Conservation (phyloP, 2,329 filamentous ascomycete species). For the Xylariaceae sp. region DNA sequence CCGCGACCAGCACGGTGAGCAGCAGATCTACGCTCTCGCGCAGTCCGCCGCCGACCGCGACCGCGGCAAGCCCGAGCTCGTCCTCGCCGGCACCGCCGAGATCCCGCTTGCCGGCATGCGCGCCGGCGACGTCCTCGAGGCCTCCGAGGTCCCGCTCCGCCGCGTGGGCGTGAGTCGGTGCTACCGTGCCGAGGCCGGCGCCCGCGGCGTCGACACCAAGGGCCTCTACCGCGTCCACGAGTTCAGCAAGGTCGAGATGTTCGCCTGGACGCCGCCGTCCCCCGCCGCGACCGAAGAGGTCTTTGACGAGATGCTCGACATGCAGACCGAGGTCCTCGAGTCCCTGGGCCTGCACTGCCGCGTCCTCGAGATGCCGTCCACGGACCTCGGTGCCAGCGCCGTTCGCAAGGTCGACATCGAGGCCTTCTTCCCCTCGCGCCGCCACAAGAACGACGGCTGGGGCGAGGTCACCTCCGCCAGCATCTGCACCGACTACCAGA, state of each 20-base stretch:
- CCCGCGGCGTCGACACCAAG: slow-evolving; percentile 84
- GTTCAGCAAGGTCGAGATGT: slow-evolving; percentile 98
- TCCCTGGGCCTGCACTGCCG: slow-evolving; percentile 79
- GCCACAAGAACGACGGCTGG: slow-evolving; percentile 64
- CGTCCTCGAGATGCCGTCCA: slow-evolving; percentile 85
- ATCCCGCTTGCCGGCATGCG: slow-evolving; percentile 92
- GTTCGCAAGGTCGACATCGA: slow-evolving; percentile 89
- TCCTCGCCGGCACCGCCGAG: slow-evolving; percentile 84
- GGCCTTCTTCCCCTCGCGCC: slow-evolving; percentile 82
- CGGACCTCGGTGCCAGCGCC: slow-evolving; percentile 86
- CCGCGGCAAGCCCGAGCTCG: slow-evolving; percentile 62
- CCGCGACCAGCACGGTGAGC: slow-evolving; percentile 82
- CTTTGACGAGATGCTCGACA: slow-evolving; percentile 80
- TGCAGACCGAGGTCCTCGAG: slow-evolving; percentile 79
- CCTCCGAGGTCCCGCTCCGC: slow-evolving; percentile 67
- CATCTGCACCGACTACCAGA: slow-evolving; percentile 94
- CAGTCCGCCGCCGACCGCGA: slow-evolving; percentile 60
- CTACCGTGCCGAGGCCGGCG: slow-evolving; percentile 92
- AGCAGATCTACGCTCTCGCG: slow-evolving; percentile 81
- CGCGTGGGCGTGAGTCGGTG: slow-evolving; percentile 83
- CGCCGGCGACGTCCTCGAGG: slow-evolving; percentile 65
- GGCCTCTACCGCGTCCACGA: slow-evolving; percentile 96
- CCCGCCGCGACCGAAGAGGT: slow-evolving; percentile 45
- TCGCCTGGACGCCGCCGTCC: slow-evolving; percentile 76
- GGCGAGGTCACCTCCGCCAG: slow-evolving; percentile 90